Conservation (phyloP, 2,329 filamentous ascomycete species). For the Colletotrichum kahawae region DNA sequence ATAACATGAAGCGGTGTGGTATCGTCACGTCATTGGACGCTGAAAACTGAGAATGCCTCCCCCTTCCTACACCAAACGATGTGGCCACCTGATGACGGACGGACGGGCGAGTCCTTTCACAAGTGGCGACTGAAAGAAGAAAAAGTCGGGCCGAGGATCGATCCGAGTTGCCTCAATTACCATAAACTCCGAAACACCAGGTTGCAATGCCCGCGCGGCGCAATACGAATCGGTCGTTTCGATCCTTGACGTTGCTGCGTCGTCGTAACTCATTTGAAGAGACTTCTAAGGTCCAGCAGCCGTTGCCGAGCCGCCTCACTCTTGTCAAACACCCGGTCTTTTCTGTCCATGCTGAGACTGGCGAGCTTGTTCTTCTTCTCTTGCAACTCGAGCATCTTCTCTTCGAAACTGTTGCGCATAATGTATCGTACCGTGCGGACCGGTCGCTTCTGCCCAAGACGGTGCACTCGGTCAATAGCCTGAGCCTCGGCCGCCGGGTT, state of each 20-base stretch:
- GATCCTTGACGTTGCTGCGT: background rate
- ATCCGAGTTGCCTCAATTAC: background rate
- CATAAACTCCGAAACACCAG: slow-evolving; percentile 8
- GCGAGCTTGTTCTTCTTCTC: slow-evolving; percentile 93
- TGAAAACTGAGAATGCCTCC: slow-evolving; percentile 11
- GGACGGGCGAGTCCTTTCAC: background rate
- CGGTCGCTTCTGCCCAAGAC: slow-evolving; percentile 85
- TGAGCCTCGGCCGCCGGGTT: slow-evolving; percentile 96
- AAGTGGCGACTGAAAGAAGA: background rate
- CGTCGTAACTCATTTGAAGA: slow-evolving; percentile 52
- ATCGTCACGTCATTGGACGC: slow-evolving; percentile 9
- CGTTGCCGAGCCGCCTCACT: slow-evolving; percentile 64
- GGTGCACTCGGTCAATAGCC: slow-evolving; percentile 91
- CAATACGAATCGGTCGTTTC: background rate
- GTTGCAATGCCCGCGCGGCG: background rate
- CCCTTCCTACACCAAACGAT: background rate
- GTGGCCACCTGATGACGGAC: background rate
- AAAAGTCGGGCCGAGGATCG: background rate
- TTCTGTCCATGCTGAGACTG: slow-evolving; percentile 79
- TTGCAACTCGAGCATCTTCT: slow-evolving; percentile 89
- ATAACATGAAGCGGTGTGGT: slow-evolving; percentile 5
- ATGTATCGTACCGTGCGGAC: slow-evolving; percentile 89
- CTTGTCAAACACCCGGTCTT: slow-evolving; percentile 58
- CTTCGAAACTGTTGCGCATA: slow-evolving; percentile 90
- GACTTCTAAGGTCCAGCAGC: slow-evolving; percentile 61